phyloP scores from a whole-genome alignment of 1,284 basidiomycete genomes.

The Lignosus rhinocerotis region DNA sequence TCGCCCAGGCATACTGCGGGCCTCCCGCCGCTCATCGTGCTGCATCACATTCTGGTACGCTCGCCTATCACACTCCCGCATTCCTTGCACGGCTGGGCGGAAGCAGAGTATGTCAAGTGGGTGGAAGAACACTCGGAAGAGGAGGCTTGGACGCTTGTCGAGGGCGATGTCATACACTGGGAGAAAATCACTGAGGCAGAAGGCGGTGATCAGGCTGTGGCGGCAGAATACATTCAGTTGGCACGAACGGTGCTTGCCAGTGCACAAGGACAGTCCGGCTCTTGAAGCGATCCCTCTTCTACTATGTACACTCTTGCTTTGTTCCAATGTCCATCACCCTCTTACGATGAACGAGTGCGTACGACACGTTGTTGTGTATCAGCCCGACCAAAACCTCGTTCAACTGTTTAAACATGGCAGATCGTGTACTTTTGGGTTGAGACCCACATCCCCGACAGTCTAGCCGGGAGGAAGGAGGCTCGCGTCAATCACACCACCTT shows the following conservation, averaged over 20 bases:
- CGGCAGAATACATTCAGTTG: slow-evolving; percentile 59
- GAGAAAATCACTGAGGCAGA: slow-evolving; percentile 64
- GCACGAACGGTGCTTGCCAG: slow-evolving; percentile 60
- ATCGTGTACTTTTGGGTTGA: slow-evolving; percentile 11
- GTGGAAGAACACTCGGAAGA: slow-evolving; percentile 75
- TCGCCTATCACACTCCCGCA: slow-evolving; percentile 86
- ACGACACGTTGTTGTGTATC: background rate
- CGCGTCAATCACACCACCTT: slow-evolving; percentile 69
- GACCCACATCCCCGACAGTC: slow-evolving; percentile 14
- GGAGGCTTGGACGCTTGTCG: slow-evolving; percentile 72
- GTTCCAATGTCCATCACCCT: too few relatives aligned
- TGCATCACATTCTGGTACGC: slow-evolving; percentile 92
- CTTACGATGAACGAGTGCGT: too few relatives aligned
- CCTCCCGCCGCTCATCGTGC: slow-evolving; percentile 79
- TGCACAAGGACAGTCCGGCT: slow-evolving; percentile 23
- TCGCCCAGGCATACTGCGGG: slow-evolving; percentile 67
- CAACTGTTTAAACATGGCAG: background rate
- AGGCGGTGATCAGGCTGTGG: slow-evolving; percentile 43
- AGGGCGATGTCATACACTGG: slow-evolving; percentile 71
- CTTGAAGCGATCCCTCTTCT: background rate
- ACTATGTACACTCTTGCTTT: background rate
- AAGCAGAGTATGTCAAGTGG: slow-evolving; percentile 90
- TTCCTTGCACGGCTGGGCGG: slow-evolving; percentile 86
- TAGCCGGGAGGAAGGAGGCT: slow-evolving; percentile 90
- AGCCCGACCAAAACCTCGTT: background rate